Percentiles rank a stretch among this genome's conserved stretches.
These are phyloP conservation scores for Russula foetens DNA, from an alignment of 768 basidiomycete species.

Conservation along the genomic window DNA sequence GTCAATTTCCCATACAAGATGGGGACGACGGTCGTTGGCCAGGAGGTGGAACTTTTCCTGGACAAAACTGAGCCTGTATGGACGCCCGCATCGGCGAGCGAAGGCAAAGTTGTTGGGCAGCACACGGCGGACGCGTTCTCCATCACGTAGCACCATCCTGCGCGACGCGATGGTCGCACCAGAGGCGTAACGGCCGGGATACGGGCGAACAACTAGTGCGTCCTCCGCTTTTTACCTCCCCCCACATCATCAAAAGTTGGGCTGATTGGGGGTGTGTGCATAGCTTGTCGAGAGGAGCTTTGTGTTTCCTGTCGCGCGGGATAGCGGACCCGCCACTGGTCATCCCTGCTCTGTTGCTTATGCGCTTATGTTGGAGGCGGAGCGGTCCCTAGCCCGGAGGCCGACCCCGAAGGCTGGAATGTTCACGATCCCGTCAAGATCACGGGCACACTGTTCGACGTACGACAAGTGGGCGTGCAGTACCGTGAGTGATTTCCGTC, in stretches of 20 bases:
- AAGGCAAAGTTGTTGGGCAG: not conserved
- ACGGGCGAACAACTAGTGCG: conserved; percentile 43
- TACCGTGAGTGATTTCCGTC: conserved; percentile 25
- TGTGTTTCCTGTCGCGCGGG: conserved; percentile 28
- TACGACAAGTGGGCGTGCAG: conserved; percentile 26
- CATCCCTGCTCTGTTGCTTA: conserved; percentile 32
- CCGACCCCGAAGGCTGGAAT: conserved; percentile 36
- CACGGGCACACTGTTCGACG: conserved; percentile 31
- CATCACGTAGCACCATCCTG: conserved; percentile 10
- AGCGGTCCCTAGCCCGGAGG: conserved; percentile 31
- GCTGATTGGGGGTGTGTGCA: not conserved
- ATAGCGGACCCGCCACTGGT: conserved; percentile 30
- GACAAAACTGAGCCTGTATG: conserved; percentile 4
- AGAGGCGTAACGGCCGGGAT: conserved; percentile 25
- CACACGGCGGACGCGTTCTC: conserved; percentile 9
- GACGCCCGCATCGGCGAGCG: conserved; percentile 5
- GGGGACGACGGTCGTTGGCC: conserved; percentile 7
- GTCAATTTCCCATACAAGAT: not conserved
- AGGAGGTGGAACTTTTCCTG: conserved; percentile 13
- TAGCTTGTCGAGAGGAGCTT: conserved; percentile 30
- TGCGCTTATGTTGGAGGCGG: conserved; percentile 30
- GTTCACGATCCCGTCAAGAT: conserved; percentile 27
- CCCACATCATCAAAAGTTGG: not conserved
- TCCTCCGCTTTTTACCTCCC: no score
- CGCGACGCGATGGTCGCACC: not conserved